phyloP scores from a whole-genome alignment of 148 eudicot species.

The Agrostemma githago region DNA sequence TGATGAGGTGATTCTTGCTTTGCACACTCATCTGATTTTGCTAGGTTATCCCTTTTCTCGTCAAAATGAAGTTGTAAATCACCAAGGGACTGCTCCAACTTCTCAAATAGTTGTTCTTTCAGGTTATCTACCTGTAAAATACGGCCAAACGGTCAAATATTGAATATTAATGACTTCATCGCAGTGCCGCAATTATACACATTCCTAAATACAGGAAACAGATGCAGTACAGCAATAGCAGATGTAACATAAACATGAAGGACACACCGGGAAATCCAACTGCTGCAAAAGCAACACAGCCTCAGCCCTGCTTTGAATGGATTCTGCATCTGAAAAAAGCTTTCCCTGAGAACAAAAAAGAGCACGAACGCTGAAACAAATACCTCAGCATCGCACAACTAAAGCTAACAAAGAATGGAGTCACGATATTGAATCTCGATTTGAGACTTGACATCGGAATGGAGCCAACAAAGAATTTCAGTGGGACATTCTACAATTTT shows the following conservation, averaged over 20 bases:
- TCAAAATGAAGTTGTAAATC: constrained; percentile 57
- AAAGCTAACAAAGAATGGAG: not conserved
- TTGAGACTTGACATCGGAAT: not conserved
- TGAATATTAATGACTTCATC: not conserved
- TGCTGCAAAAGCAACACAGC: constrained; percentile 98
- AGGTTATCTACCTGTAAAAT: constrained; percentile 71
- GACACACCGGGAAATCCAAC: constrained; percentile 88
- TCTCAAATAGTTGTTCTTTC: constrained; percentile 79
- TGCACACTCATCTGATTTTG: constrained; percentile 35
- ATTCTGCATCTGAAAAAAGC: constrained; percentile 91
- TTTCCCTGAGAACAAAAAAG: constrained; percentile 51
- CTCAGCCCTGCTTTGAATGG: constrained; percentile 97
- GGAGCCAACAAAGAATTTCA: not conserved
- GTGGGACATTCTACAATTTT: not conserved
- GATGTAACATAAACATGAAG: constrained; percentile 17
- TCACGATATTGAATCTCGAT: not conserved
- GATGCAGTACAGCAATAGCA: not conserved
- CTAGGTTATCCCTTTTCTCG: constrained; percentile 31
- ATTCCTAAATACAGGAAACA: constrained; percentile 1
- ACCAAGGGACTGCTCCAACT: constrained; percentile 78
- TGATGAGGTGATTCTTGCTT: constrained; percentile 34
- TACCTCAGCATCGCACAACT: not conserved
- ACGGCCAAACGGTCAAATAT: constrained; percentile 19
- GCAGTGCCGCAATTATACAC: not conserved
- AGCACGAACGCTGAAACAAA: not conserved